Percentiles rank a stretch among this genome's conserved stretches.
phyloP scores from a whole-genome alignment of 2,329 filamentous ascomycete genomes.

The Elsinoe arachidis region DNA sequence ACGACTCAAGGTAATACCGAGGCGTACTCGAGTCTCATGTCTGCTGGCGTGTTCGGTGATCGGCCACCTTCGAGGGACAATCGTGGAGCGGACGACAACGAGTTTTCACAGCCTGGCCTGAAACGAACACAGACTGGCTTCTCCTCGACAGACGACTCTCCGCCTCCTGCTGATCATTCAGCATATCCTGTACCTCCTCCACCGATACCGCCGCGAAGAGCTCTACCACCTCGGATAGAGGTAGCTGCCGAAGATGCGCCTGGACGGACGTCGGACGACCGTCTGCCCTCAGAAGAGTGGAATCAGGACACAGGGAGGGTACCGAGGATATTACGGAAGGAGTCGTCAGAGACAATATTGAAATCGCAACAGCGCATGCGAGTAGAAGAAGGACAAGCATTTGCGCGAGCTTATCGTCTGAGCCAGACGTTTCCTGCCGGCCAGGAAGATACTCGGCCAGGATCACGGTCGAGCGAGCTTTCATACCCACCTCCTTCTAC shows the following conservation, averaged over 20 bases:
- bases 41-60: constrained; percentile 10
- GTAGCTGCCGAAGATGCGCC: not conserved
- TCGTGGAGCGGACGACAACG: not conserved
- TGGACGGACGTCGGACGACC: not conserved
- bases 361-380: constrained; percentile 43
- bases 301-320: not conserved
- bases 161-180: not conserved
- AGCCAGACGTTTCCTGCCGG: not conserved
- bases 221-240: not conserved
- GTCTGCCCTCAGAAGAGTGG: constrained; percentile 11
- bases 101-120: constrained; percentile 4
- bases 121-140: constrained; percentile 13
- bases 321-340: constrained; percentile 1
- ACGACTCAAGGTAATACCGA: not conserved
- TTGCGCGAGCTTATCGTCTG: constrained; percentile 33
- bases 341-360: constrained; percentile 5
- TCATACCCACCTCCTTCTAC: not conserved
- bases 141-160: constrained; percentile 8
- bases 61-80: constrained; percentile 7
- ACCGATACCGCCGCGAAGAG: not conserved
- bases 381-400: constrained; percentile 42
- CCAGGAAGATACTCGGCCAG: not conserved
- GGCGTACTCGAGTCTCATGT: constrained; percentile 4
- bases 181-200: constrained; percentile 1
- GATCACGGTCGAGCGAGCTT: not conserved